These are phyloP conservation scores for Gentiana straminea DNA, from an alignment of 257 asterid genomes.

Conservation along the genomic window DNA sequence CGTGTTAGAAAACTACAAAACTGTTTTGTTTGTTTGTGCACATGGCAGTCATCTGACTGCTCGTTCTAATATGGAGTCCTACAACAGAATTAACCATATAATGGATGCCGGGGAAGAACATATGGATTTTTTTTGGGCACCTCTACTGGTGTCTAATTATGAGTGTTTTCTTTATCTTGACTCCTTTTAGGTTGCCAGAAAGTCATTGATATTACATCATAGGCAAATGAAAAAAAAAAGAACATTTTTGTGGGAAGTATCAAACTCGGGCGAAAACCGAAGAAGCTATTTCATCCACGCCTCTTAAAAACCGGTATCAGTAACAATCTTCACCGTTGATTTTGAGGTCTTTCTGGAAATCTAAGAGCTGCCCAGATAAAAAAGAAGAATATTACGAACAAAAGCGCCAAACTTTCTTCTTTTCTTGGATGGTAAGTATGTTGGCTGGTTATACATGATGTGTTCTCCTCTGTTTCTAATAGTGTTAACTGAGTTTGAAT, in stretches of 20 bases:
- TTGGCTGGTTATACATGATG: too few species aligned
- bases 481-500: background rate
- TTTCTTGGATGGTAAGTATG: conserved; percentile 6
- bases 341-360: background rate
- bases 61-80: too few species aligned
- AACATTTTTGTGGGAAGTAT: conserved; percentile 1
- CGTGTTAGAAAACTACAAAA: too few species aligned
- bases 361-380: background rate
- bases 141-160: too few species aligned
- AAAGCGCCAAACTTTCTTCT: background rate
- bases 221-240: too few species aligned
- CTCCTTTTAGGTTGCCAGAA: conserved; percentile 69
- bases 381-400: background rate
- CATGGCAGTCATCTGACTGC: too few species aligned
- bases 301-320: background rate
- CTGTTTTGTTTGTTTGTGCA: too few species aligned
- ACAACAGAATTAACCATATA: too few species aligned
- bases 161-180: conserved; percentile 1
- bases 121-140: too few species aligned
- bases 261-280: background rate
- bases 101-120: too few species aligned
- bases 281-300: background rate
- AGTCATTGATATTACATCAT: conserved; percentile 42
- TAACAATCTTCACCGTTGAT: background rate
- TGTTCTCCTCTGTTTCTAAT: background rate